Conservation (phyloP, 2,329 filamentous ascomycete genomes). For the Cladosporium oxysporum region DNA sequence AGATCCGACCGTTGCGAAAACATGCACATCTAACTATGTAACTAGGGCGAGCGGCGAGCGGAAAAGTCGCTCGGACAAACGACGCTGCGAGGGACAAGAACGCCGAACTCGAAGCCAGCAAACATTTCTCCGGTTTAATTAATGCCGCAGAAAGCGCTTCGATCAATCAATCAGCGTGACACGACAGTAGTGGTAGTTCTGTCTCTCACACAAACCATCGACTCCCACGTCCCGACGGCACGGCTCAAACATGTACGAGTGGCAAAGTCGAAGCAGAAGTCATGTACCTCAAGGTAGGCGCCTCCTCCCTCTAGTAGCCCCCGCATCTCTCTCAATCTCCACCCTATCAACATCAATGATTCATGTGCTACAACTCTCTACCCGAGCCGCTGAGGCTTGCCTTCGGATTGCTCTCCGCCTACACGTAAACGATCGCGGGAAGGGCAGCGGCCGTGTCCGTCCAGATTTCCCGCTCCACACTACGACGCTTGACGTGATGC, state of each 20-base stretch:
- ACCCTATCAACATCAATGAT: neutral
- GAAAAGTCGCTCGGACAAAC: neutral
- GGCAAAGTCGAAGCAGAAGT: neutral
- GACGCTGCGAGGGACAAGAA: neutral
- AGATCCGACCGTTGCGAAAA: neutral
- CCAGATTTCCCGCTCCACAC: neutral
- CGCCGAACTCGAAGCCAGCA: neutral
- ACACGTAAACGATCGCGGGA: neutral
- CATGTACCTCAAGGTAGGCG: neutral
- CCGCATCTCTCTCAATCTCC: neutral
- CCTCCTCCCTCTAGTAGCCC: neutral
- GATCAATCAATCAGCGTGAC: neutral
- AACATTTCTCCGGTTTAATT: neutral
- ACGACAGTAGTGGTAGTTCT: neutral
- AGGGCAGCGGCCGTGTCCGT: neutral
- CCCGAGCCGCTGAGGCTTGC: neutral
- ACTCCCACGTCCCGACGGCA: neutral
- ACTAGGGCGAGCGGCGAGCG: neutral
- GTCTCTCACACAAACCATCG: neutral
- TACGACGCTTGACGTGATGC: neutral
- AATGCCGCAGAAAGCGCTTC: neutral
- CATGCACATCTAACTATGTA: neutral
- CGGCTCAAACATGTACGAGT: neutral
- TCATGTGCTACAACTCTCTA: neutral
- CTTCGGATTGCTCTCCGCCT: neutral